phyloP scores from a whole-genome alignment of 352 stramenopile species.

The Phytophthora pinifolia region DNA sequence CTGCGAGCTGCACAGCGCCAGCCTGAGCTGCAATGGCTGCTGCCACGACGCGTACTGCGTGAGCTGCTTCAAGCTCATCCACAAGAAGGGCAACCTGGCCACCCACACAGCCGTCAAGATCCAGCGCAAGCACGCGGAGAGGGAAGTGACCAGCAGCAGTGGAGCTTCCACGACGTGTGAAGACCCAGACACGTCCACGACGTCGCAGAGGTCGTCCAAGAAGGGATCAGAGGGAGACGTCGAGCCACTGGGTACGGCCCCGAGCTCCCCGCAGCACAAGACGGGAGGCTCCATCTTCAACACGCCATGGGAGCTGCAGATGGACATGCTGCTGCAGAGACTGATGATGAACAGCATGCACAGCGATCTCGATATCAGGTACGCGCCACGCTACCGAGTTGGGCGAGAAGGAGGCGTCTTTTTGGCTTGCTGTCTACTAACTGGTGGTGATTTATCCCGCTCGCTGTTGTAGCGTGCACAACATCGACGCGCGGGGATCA shows the following conservation, averaged over 20 bases:
- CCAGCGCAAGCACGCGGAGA: slow-evolving; percentile 19
- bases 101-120: slow-evolving; percentile 79
- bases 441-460: slow-evolving; percentile 2
- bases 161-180: slow-evolving; percentile 25
- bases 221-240: slow-evolving; percentile 24
- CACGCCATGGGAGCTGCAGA: slow-evolving; percentile 83
- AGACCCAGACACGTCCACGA: slow-evolving; percentile 35
- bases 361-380: slow-evolving; percentile 73
- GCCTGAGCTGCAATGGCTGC: slow-evolving; percentile 80
- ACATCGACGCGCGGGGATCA: slow-evolving; percentile 66
- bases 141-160: slow-evolving; percentile 23
- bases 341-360: slow-evolving; percentile 87
- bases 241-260: neutral
- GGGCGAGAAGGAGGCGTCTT: neutral
- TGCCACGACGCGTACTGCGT: slow-evolving; percentile 87
- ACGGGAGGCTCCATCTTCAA: slow-evolving; percentile 18
- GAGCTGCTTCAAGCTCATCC: slow-evolving; percentile 87
- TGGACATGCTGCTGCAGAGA: slow-evolving; percentile 82
- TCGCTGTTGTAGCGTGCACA: slow-evolving; percentile 52
- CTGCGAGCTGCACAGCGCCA: slow-evolving; percentile 70
- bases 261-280: slow-evolving; percentile 11
- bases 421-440: slow-evolving; percentile 11
- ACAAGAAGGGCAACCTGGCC: slow-evolving; percentile 84
- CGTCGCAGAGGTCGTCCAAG: slow-evolving; percentile 18
- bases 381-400: slow-evolving; percentile 4